phyloP scores from a whole-genome alignment of 2,329 filamentous ascomycete species.

The Lachnellula arida region DNA sequence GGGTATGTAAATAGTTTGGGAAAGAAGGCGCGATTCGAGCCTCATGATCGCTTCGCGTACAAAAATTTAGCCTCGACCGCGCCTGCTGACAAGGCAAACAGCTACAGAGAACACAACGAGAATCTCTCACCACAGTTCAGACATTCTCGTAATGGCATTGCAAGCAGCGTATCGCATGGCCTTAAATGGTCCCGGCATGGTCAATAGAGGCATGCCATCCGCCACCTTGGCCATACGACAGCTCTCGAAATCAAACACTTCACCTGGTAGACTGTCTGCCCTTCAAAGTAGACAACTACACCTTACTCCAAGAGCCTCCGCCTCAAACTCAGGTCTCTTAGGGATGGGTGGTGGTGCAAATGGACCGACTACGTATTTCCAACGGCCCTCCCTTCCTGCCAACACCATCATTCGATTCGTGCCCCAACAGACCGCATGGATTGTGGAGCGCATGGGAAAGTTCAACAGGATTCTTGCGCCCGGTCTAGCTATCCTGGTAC shows the following conservation, averaged over 20 bases:
- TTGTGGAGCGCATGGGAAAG: conserved; percentile 98
- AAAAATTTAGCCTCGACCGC: conserved; percentile 18
- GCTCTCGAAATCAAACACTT: conserved; percentile 5
- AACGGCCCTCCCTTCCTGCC: conserved; percentile 68
- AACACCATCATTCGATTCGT: conserved; percentile 97
- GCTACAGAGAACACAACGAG: conserved; percentile 1
- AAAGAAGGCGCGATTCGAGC: conserved; percentile 4
- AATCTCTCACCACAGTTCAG: neutral
- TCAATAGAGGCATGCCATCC: conserved; percentile 18
- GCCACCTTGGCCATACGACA: conserved; percentile 12
- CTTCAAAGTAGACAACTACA: conserved; percentile 26
- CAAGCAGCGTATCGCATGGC: conserved; percentile 22
- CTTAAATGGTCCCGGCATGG: conserved; percentile 16
- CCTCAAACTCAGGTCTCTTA: conserved; percentile 27
- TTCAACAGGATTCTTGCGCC: conserved; percentile 92
- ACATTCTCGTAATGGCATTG: conserved; percentile 16
- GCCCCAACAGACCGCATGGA: conserved; percentile 99
- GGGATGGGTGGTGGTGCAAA: conserved; percentile 33
- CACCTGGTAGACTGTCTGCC: neutral
- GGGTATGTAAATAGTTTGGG: neutral
- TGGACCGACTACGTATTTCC: conserved; percentile 72
- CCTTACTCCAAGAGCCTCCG: conserved; percentile 17
- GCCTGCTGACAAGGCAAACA: conserved; percentile 4
- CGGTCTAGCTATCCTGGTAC: conserved; percentile 81
- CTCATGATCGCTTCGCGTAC: conserved; percentile 13